Conservation (phyloP, 331 rosid species). For the Malus hybrid region DNA sequence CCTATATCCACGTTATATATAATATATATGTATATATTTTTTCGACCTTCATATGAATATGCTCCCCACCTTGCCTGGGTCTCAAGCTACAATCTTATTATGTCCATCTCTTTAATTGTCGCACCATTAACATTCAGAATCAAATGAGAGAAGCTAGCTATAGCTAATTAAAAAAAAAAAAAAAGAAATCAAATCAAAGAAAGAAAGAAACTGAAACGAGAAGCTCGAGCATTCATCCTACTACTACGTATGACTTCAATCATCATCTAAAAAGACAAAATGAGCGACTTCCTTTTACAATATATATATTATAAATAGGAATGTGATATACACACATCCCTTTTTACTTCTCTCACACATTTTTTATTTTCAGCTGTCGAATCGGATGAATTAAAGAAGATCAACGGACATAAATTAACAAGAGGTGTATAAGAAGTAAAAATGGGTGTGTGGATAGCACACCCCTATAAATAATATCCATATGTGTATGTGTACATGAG, state of each 20-base stretch:
- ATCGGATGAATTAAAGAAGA: no score
- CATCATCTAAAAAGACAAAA: conserved; percentile 45
- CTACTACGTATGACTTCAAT: conserved; percentile 60
- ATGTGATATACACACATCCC: no score
- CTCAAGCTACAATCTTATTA: conserved; percentile 21
- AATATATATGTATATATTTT: background rate
- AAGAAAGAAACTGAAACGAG: conserved; percentile 28
- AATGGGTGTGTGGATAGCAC: no score
- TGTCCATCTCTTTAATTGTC: conserved; percentile 28
- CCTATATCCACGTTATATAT: conserved; percentile 12
- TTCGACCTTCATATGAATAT: conserved; percentile 73
- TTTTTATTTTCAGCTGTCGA: no score
- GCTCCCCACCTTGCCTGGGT: conserved; percentile 98
- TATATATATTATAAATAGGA: no score
- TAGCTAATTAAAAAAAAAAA: background rate
- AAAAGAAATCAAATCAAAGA: background rate
- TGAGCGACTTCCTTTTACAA: conserved; percentile 30
- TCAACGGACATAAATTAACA: no score
- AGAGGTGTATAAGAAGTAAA: no score
- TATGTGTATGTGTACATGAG: conserved; percentile 37
- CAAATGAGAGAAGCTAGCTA: conserved; percentile 31
- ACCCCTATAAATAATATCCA: no score
- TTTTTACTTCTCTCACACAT: no score
- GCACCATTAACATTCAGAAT: conserved; percentile 19
- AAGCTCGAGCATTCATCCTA: conserved; percentile 30